Base-by-base conservation (phyloP, 2,329 filamentous ascomycete species). In the Colletotrichum shisoi region DNA sequence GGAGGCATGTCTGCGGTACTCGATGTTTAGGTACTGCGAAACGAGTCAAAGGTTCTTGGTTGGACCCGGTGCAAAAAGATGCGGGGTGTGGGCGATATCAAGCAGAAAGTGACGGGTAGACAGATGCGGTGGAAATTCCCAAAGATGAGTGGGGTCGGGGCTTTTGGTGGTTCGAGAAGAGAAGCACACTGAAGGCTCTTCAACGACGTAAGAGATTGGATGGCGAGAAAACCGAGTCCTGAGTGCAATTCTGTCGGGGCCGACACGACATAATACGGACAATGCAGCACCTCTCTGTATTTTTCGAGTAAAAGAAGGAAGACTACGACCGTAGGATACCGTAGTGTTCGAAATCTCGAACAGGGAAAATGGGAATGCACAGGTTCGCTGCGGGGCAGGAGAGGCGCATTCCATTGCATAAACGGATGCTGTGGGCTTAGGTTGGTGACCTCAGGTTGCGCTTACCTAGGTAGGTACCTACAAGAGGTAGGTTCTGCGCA, bases 1-100 rank as follows among this genome's bases (percentile, higher is more conserved):
- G 94, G 94, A 76, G 94, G 83, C 94, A 97, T 98, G 69, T 79
- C 84, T 79, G 69, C 69, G 72, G 56, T 48, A 34, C 27, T 60
- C 49, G 51, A 45, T 34, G 70, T 77, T 60, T 61, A 12, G 17
- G 7, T 19, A 56, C 19, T 31, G 45, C 31, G 4, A 17, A 7
- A 49, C 24, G 12, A 56, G 27, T 44, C 24, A 34, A 39, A 27
- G 7, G n/a, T 21, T 60, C 17, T 53, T 42, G 49, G 39, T n/a
- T 39, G 62, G 54, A 44, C 44, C 65, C 56, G 40, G 21, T 60
- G 40, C 45, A 65, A 68, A 56, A 49, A 51, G 44, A 52, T 34
- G 61, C 48, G 37, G 44, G 39, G 31, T 60, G 61, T 65, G 65
- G 65, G 61, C 62, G 46, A 64, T 39, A 40, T 45, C 44, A 57